Percentiles rank a stretch among this genome's conserved stretches.
Conservation (phyloP, 176 grass and related monocot species). For the Elaeis guineensis region DNA sequence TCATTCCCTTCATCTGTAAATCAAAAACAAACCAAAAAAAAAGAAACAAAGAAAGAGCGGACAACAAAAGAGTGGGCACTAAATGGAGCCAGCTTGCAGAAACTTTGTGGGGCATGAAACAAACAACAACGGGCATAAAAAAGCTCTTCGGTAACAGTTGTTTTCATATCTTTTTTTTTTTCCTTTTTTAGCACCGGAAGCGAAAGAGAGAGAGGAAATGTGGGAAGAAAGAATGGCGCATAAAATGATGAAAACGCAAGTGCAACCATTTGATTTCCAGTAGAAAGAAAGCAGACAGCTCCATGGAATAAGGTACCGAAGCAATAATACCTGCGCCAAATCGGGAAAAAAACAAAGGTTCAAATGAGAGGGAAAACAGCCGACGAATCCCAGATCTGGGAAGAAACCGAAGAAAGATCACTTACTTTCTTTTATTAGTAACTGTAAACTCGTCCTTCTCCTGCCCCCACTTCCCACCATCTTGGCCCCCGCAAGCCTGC, state of each 20-base stretch:
- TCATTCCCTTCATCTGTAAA: background rate
- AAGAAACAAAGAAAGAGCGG: background rate
- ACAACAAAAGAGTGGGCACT: background rate
- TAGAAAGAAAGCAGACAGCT: background rate
- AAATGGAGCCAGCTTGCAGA: background rate
- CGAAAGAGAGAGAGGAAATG: background rate
- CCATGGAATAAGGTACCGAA: background rate
- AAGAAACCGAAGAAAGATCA: background rate
- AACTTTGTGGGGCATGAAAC: background rate
- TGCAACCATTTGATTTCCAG: background rate
- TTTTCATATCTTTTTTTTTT: no score
- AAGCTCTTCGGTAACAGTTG: no score
- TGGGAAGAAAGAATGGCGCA: background rate
- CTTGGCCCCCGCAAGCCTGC: no score
- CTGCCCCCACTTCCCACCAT: no score
- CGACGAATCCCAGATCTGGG: background rate
- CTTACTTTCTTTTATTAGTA: background rate
- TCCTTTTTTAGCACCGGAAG: no score
- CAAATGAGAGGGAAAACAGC: background rate
- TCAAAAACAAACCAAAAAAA: background rate
- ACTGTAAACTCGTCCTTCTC: no score
- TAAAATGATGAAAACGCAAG: no score
- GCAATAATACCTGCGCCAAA: background rate
- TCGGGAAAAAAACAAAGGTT: background rate
- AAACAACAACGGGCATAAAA: background rate